These are phyloP conservation scores for Acacia melanoxylon DNA, from an alignment of 306 rosid species.

Conservation along the genomic window DNA sequence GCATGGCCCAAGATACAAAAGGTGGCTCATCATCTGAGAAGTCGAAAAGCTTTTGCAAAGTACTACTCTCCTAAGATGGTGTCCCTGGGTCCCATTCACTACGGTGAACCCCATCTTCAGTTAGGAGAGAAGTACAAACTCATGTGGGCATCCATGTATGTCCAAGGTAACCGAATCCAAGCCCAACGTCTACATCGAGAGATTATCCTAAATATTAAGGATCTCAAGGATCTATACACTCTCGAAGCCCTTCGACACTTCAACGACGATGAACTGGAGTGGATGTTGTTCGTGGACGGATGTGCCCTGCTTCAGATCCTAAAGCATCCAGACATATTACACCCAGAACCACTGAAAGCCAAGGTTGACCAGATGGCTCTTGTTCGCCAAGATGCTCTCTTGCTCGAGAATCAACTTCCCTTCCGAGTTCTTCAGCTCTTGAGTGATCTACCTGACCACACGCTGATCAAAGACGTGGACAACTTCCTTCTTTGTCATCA, in stretches of 20 bases:
- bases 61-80: conserved; percentile 6
- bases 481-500: background rate
- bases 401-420: background rate
- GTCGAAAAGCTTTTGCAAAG: background rate
- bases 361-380: background rate
- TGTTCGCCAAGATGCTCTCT: background rate
- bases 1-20: conserved; percentile 14
- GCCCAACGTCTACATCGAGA: background rate
- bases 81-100: conserved; percentile 32
- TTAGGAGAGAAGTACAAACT: conserved; percentile 24
- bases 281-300: conserved; percentile 3
- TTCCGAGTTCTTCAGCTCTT: background rate
- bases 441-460: too few species aligned
- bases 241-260: background rate
- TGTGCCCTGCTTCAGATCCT: background rate
- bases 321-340: background rate
- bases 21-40: conserved; percentile 17
- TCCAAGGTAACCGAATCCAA: background rate
- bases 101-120: background rate
- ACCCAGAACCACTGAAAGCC: background rate
- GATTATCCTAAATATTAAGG: background rate
- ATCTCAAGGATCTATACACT: background rate
- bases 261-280: background rate
- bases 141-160: background rate
- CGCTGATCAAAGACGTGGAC: background rate